A percentile compares a stretch with the other conserved stretches of the same genome.
phyloP scores from a whole-genome alignment of 2,329 filamentous ascomycete genomes.

The Sclerotinia glacialis region DNA sequence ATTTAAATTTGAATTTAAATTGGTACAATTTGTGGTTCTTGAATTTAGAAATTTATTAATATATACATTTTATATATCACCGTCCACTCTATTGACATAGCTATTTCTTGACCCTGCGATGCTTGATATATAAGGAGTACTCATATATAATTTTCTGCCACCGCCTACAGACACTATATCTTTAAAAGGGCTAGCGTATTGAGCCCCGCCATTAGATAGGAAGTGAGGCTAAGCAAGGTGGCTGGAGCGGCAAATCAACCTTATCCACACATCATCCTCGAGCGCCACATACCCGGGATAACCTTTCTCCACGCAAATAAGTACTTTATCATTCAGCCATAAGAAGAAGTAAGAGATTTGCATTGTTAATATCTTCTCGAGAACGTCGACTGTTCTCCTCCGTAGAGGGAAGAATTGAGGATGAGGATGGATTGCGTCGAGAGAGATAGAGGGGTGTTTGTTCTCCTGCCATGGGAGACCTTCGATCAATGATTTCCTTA shows the following conservation, averaged over 20 bases:
- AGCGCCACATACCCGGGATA: neutral
- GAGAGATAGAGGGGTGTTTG: too few relatives aligned
- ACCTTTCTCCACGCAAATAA: neutral
- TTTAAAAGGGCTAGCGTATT: neutral
- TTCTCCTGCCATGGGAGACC: neutral
- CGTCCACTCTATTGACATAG: neutral
- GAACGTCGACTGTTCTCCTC: neutral
- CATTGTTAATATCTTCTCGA: conserved; percentile 1
- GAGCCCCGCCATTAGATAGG: neutral
- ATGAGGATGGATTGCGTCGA: neutral
- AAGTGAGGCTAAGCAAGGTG: neutral
- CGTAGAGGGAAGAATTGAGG: neutral
- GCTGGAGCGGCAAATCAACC: neutral
- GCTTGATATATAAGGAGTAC: too few relatives aligned
- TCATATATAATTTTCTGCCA: neutral
- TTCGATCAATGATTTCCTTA: conserved; percentile 2
- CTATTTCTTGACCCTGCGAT: neutral
- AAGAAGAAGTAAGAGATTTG: conserved; percentile 10
- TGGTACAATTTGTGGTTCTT: too few relatives aligned
- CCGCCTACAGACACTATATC: neutral
- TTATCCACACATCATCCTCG: too few relatives aligned
- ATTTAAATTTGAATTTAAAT: too few relatives aligned
- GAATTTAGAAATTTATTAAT: neutral
- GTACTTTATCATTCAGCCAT: conserved; percentile 5
- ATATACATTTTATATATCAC: conserved; percentile 1